Conservation (phyloP, 176 grass and related monocot species). For the Ananas comosus region DNA sequence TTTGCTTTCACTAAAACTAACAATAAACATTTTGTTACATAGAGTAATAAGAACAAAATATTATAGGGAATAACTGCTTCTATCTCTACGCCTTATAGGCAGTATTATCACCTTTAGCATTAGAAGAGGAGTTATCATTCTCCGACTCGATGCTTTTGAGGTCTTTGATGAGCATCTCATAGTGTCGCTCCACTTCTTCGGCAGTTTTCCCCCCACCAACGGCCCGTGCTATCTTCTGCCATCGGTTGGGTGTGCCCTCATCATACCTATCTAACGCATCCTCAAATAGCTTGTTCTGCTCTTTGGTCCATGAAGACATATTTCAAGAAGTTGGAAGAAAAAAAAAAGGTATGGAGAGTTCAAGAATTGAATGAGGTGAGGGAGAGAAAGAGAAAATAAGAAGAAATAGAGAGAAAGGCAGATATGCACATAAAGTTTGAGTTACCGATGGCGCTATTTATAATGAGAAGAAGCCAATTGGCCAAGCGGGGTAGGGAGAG, state of each 20-base stretch:
- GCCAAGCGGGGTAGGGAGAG: background rate
- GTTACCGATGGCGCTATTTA: too few species aligned
- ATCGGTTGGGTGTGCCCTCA: conserved; percentile 28
- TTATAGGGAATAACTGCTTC: too few species aligned
- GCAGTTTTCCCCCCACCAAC: conserved; percentile 53
- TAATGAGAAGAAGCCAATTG: background rate
- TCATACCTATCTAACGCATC: conserved; percentile 39
- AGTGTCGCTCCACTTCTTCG: conserved; percentile 48
- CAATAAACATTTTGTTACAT: too few species aligned
- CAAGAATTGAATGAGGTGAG: background rate
- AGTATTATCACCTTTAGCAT: too few species aligned
- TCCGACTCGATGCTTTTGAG: conserved; percentile 28
- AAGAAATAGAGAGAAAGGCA: background rate
- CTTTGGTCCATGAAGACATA: conserved; percentile 20
- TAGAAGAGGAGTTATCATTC: too few species aligned
- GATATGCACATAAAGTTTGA: background rate
- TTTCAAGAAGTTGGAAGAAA: too few species aligned
- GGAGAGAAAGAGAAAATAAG: background rate
- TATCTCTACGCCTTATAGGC: too few species aligned
- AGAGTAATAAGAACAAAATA: too few species aligned
- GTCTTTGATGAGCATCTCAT: conserved; percentile 25
- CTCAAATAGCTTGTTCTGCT: conserved; percentile 57
- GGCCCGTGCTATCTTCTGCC: conserved; percentile 42
- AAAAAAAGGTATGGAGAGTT: too few species aligned
- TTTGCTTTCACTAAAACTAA: too few species aligned